phyloP scores from a whole-genome alignment of 306 rosid genomes.

The Fragaria nilgerrensis region DNA sequence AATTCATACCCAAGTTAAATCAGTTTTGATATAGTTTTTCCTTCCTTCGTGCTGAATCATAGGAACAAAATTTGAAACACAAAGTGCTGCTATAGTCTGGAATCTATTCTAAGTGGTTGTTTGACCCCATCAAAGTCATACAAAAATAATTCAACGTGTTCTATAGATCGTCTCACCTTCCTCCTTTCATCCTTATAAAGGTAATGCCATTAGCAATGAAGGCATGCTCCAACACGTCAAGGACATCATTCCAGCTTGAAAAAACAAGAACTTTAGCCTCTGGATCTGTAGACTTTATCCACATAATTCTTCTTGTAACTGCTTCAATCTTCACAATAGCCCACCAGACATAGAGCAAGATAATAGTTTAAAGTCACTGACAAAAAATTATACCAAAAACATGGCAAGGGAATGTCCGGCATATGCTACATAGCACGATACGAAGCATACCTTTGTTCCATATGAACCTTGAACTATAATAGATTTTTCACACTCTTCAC shows the following conservation, averaged over 20 bases:
- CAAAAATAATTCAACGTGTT: not conserved
- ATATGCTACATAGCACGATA: not conserved
- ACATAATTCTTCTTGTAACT: conserved; percentile 80
- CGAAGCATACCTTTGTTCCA: conserved; percentile 76
- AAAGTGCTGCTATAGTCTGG: not conserved
- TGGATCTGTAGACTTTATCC: conserved; percentile 74
- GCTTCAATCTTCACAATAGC: conserved; percentile 75
- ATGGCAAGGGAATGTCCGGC: not conserved
- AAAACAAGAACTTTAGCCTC: conserved; percentile 80
- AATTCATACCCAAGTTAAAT: not conserved
- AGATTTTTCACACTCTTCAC: conserved; percentile 57
- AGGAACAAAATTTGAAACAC: not conserved
- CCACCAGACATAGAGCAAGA: conserved; percentile 15
- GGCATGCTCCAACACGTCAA: conserved; percentile 90
- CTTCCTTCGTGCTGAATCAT: not conserved
- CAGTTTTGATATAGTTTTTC: not conserved
- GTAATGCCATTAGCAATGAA: conserved; percentile 63
- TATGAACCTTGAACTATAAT: conserved; percentile 76
- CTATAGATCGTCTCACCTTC: conserved; percentile 61
- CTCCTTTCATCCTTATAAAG: conserved; percentile 85
- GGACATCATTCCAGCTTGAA: conserved; percentile 96
- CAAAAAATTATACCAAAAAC: not conserved
- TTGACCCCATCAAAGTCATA: not conserved
- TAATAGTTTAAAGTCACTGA: not conserved
- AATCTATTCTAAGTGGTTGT: not conserved